phyloP scores from a whole-genome alignment of 2,329 filamentous ascomycete genomes.

The Paracoccidioides lutzii region DNA sequence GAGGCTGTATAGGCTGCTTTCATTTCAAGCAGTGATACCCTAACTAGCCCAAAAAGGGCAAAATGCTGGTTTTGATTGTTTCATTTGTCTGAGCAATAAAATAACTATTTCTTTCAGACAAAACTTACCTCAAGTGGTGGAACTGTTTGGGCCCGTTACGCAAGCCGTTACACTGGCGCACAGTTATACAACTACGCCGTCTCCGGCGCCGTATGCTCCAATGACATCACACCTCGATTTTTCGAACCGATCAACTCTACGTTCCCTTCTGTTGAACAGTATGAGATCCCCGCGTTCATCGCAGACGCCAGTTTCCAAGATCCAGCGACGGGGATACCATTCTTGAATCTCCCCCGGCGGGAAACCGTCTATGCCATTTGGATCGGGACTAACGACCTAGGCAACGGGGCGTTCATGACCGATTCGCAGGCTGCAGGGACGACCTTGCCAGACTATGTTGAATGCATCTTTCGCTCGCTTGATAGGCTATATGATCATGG shows the following conservation, averaged over 20 bases:
- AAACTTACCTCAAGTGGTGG: slow-evolving; percentile 52
- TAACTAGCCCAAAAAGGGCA: too few species aligned
- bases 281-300: slow-evolving; percentile 40
- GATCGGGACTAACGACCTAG: slow-evolving; percentile 74
- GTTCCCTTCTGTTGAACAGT: slow-evolving; percentile 52
- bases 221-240: slow-evolving; percentile 48
- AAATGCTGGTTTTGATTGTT: too few species aligned
- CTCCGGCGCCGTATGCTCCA: slow-evolving; percentile 58
- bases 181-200: slow-evolving; percentile 56
- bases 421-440: slow-evolving; percentile 49
- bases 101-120: too few species aligned
- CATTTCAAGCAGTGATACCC: too few species aligned
- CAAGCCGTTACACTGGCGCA: slow-evolving; percentile 43
- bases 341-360: slow-evolving; percentile 34
- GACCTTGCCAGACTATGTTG: slow-evolving; percentile 51
- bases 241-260: slow-evolving; percentile 38
- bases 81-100: too few species aligned
- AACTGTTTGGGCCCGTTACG: slow-evolving; percentile 55
- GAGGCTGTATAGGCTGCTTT: too few species aligned
- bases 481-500: slow-evolving; percentile 52
- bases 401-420: slow-evolving; percentile 50
- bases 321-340: slow-evolving; percentile 7
- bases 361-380: slow-evolving; percentile 63
- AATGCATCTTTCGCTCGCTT: slow-evolving; percentile 54
- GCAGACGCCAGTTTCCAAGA: slow-evolving; percentile 17